These are phyloP conservation scores for Aspergillus sp. DNA, from an alignment of 2,329 filamentous ascomycete species.

Conservation along the genomic window DNA sequence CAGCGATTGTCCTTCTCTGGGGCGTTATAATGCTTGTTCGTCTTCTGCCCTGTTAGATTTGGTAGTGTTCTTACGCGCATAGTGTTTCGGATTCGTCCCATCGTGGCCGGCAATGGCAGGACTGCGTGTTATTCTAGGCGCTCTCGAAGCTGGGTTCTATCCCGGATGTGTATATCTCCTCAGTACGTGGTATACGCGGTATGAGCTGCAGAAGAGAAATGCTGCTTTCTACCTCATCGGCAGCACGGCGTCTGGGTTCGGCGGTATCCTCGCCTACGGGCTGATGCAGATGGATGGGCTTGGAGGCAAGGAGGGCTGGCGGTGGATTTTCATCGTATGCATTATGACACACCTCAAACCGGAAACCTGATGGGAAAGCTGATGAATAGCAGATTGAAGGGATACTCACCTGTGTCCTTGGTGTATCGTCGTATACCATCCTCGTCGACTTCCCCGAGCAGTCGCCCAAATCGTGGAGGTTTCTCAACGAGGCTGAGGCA, in stretches of 20 bases:
- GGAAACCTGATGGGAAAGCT: no score
- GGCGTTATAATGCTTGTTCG: not conserved
- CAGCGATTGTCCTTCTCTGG: constrained; percentile 22
- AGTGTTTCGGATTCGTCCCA: constrained; percentile 17
- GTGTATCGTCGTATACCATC: not conserved
- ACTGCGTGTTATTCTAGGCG: constrained; percentile 51
- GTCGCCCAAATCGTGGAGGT: constrained; percentile 15
- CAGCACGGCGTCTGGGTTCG: constrained; percentile 42
- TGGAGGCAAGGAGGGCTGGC: constrained; percentile 24
- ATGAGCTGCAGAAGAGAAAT: constrained; percentile 6
- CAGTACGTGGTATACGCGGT: constrained; percentile 48
- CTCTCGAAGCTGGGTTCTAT: constrained; percentile 10
- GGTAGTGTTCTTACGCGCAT: no score
- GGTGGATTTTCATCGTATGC: constrained; percentile 20
- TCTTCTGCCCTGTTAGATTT: not conserved
- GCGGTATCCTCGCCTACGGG: constrained; percentile 42
- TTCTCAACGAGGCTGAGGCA: constrained; percentile 41
- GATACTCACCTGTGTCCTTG: not conserved
- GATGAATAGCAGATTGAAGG: not conserved
- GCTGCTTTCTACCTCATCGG: constrained; percentile 47
- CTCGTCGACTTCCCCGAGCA: constrained; percentile 10
- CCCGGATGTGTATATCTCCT: constrained; percentile 11
- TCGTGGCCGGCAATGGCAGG: constrained; percentile 53
- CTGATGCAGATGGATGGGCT: constrained; percentile 30
- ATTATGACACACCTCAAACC: no score